Evolutionary conservation across 164 flowering plant species (phyloP).

Genomic region (Piper longum): DNA sequence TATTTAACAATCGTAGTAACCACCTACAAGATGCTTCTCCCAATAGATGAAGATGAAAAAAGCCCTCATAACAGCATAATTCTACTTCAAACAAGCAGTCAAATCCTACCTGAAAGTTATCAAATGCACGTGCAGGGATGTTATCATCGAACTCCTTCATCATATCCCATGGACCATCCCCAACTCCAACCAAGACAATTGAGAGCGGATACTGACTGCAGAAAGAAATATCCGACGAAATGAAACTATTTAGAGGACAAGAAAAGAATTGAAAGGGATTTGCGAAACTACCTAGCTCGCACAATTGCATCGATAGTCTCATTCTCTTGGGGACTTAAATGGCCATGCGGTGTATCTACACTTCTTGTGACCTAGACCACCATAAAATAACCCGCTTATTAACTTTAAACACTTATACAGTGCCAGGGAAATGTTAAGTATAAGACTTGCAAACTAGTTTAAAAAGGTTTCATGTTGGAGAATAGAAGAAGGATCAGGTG

Average conservation of each 20-base stretch:
- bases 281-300: slow-evolving; percentile 1
- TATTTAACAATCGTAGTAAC: too few relatives aligned
- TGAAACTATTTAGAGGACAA: neutral
- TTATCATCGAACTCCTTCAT: slow-evolving; percentile 68
- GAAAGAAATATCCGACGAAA: slow-evolving; percentile 1
- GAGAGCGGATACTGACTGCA: slow-evolving; percentile 41
- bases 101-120: slow-evolving; percentile 58
- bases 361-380: slow-evolving; percentile 5
- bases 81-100: neutral
- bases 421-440: too few relatives aligned
- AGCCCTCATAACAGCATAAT: too few relatives aligned
- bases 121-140: slow-evolving; percentile 58
- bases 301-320: slow-evolving; percentile 6
- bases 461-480: too few relatives aligned
- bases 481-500: too few relatives aligned
- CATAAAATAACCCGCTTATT: neutral
- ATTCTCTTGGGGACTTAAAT: slow-evolving; percentile 6
- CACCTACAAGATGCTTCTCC: too few relatives aligned
- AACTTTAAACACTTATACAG: neutral
- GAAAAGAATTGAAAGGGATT: neutral
- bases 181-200: slow-evolving; percentile 67
- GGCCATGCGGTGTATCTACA: slow-evolving; percentile 1
- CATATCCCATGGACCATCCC: slow-evolving; percentile 86
- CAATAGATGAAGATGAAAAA: too few relatives aligned
- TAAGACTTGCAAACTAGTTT: too few relatives aligned